Evolutionary conservation across 306 rosid genomes (phyloP).

Genomic region (Cucumis cinereus): DNA sequence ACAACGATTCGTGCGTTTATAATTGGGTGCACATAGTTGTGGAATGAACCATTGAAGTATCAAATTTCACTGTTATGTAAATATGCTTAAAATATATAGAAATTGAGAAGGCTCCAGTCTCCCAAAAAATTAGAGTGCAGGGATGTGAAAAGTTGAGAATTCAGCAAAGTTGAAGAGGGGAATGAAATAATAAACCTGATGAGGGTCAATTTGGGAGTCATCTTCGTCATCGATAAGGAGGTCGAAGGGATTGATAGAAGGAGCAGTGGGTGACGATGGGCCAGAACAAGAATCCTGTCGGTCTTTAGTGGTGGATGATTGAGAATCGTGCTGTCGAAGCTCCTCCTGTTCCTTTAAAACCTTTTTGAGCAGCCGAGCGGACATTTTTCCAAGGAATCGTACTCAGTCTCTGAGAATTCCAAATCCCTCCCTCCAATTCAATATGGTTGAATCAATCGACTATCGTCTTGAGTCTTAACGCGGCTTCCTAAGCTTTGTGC

Average conservation of each 20-base stretch:
- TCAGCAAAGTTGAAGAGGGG: neutral
- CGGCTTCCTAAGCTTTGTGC: neutral
- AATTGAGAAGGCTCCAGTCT: too few relatives aligned
- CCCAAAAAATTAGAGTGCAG: too few relatives aligned
- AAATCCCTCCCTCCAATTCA: neutral
- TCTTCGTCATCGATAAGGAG: slow-evolving; percentile 42
- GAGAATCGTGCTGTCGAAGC: slow-evolving; percentile 7
- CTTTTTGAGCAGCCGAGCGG: slow-evolving; percentile 66
- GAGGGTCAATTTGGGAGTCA: slow-evolving; percentile 15
- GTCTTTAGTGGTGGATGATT: slow-evolving; percentile 12
- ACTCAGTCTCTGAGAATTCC: neutral
- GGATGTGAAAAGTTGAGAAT: too few relatives aligned
- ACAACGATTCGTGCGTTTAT: too few relatives aligned
- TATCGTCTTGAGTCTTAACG: too few relatives aligned
- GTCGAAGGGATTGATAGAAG: slow-evolving; percentile 70
- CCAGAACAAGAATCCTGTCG: slow-evolving; percentile 19
- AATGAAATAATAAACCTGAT: slow-evolving; percentile 32
- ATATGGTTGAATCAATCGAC: neutral
- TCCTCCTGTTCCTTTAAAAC: slow-evolving; percentile 48
- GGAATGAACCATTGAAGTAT: too few relatives aligned
- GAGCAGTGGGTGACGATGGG: slow-evolving; percentile 18
- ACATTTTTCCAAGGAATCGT: slow-evolving; percentile 25
- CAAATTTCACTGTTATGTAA: too few relatives aligned
- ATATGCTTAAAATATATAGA: too few relatives aligned
- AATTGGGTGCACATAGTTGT: too few relatives aligned